phyloP scores from a whole-genome alignment of 148 eudicot genomes.

The Heliosperma pusillum region DNA sequence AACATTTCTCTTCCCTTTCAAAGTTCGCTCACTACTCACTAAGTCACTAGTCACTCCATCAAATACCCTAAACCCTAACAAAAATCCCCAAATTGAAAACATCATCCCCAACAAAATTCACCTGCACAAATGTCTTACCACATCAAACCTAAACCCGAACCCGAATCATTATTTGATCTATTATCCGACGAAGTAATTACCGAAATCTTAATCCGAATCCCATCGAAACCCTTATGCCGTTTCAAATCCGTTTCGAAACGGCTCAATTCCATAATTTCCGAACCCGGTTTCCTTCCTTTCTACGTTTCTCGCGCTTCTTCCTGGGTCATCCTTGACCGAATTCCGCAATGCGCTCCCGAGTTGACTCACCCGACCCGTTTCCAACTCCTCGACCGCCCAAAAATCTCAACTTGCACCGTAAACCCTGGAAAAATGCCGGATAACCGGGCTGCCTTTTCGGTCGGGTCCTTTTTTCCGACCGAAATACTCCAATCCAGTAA shows the following conservation, averaged over 20 bases:
- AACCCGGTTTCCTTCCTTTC: neutral
- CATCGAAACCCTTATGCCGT: conserved; percentile 4
- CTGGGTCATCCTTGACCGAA: conserved; percentile 1
- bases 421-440: neutral
- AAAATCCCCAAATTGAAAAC: no score
- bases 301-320: conserved; percentile 2
- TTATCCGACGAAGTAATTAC: neutral
- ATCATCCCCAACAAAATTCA: neutral
- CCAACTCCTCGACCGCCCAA: neutral
- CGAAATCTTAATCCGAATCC: neutral
- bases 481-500: neutral
- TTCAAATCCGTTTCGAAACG: conserved; percentile 17
- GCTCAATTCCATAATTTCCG: neutral
- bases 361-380: neutral
- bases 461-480: neutral
- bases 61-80: neutral
- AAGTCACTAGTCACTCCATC: no score
- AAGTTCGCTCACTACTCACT: no score
- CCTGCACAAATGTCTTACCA: neutral
- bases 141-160: conserved; percentile 1
- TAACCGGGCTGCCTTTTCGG: neutral
- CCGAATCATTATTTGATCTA: neutral
- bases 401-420: neutral
- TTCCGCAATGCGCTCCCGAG: neutral
- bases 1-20: no score